A percentile compares a stretch with the other conserved stretches of the same genome.
Conservation (phyloP, 768 basidiomycete species). For the Kwoniella bestiolae region DNA sequence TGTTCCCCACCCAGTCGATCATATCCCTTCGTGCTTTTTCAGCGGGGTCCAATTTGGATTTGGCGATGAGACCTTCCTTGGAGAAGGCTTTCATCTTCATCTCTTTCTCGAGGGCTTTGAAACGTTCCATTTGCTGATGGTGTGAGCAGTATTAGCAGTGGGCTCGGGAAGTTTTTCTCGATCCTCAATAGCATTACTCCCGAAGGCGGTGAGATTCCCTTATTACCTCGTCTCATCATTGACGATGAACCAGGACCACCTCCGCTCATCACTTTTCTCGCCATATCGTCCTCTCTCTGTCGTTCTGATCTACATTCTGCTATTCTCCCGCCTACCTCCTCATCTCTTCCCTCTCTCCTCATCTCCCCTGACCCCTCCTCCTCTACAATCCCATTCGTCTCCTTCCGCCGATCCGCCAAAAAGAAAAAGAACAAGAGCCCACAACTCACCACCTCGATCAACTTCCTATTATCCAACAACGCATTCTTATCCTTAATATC, state of each 20-base stretch:
- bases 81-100: constrained; percentile 99
- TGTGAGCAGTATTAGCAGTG: too few relatives aligned
- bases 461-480: constrained; percentile 86
- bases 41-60: constrained; percentile 91
- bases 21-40: constrained; percentile 95
- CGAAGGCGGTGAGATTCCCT: too few relatives aligned
- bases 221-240: too few relatives aligned
- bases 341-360: too few relatives aligned
- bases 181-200: too few relatives aligned
- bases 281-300: too few relatives aligned
- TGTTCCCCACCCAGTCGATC: constrained; percentile 76
- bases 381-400: background rate
- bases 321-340: too few relatives aligned
- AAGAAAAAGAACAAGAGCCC: constrained; percentile 19
- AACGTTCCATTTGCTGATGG: constrained; percentile 99
- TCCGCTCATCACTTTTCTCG: too few relatives aligned
- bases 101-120: constrained; percentile 99
- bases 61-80: constrained; percentile 94
- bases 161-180: too few relatives aligned
- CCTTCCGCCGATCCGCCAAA: too few relatives aligned
- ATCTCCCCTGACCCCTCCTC: background rate
- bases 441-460: constrained; percentile 86
- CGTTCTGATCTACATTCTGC: too few relatives aligned
- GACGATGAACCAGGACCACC: too few relatives aligned
- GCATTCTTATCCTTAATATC: constrained; percentile 98